Conservation (phyloP, 208 protist genomes). For the Crithidia mellificae region DNA sequence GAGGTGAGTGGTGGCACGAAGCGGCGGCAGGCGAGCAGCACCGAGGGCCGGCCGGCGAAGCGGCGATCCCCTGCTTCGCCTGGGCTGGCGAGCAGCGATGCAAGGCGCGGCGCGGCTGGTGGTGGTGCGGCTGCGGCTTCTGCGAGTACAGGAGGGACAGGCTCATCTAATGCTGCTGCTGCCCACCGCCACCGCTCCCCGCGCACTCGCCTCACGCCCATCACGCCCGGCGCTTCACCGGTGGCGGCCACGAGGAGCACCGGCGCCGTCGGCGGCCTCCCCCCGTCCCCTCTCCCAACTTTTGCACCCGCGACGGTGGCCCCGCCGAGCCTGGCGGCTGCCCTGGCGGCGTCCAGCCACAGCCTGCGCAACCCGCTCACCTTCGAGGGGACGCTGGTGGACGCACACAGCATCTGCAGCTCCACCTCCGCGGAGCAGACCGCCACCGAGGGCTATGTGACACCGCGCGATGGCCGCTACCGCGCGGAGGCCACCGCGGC, state of each 20-base stretch:
- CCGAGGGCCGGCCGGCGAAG: slow-evolving; percentile 1
- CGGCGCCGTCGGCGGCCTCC: neutral
- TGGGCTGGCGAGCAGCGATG: neutral
- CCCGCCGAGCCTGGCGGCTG: slow-evolving; percentile 3
- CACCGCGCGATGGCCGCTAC: slow-evolving; percentile 4
- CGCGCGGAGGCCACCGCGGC: neutral
- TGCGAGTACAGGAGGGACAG: neutral
- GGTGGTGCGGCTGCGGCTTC: neutral
- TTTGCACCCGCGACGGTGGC: neutral
- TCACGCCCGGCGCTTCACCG: neutral
- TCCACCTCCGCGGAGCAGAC: slow-evolving; percentile 10
- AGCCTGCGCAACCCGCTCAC: slow-evolving; percentile 8
- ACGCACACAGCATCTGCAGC: slow-evolving; percentile 22
- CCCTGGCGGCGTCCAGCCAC: neutral
- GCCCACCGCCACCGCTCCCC: neutral
- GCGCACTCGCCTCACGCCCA: neutral
- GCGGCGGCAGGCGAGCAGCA: slow-evolving; percentile 21
- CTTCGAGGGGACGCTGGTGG: slow-evolving; percentile 12
- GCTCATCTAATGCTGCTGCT: too few relatives aligned
- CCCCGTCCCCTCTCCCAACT: neutral
- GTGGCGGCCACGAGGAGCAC: neutral
- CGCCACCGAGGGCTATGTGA: slow-evolving; percentile 15
- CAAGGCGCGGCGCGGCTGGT: neutral
- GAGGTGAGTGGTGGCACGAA: slow-evolving; percentile 8
- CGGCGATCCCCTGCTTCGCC: slow-evolving; percentile 10